Percentiles rank a stretch among this genome's conserved stretches.
phyloP scores from a whole-genome alignment of 352 stramenopile species.

The Nothophytophthora sp. region DNA sequence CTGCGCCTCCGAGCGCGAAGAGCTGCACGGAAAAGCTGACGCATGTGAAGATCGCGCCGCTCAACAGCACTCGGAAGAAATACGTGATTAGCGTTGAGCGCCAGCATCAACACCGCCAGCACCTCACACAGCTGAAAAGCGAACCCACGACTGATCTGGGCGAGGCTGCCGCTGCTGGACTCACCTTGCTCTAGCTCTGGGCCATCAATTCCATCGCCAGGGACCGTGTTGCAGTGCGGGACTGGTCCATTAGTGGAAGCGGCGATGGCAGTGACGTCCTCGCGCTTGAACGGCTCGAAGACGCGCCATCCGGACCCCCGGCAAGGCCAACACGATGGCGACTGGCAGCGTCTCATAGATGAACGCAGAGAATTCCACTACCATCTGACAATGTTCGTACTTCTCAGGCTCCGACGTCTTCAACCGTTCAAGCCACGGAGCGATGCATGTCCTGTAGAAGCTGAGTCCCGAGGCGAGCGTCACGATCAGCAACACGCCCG shows the following conservation, averaged over 20 bases:
- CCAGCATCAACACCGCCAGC: slow-evolving; percentile 35
- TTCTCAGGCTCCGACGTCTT: not conserved
- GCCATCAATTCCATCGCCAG: no score
- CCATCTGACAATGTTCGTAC: slow-evolving; percentile 48
- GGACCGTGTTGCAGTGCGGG: no score
- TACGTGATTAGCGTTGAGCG: slow-evolving; percentile 42
- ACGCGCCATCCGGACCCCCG: slow-evolving; percentile 44
- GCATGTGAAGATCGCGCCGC: slow-evolving; percentile 48
- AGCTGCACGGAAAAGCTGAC: slow-evolving; percentile 14
- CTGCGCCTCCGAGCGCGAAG: slow-evolving; percentile 33
- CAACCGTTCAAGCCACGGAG: not conserved
- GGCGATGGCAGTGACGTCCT: slow-evolving; percentile 12
- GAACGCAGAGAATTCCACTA: slow-evolving; percentile 54
- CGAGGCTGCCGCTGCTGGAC: no score
- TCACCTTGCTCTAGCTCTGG: no score
- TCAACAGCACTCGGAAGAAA: slow-evolving; percentile 40
- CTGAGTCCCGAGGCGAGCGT: slow-evolving; percentile 34
- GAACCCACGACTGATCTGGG: slow-evolving; percentile 55
- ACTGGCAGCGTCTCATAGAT: slow-evolving; percentile 59
- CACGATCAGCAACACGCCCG: slow-evolving; percentile 27
- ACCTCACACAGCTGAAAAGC: slow-evolving; percentile 61
- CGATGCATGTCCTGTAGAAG: slow-evolving; percentile 36
- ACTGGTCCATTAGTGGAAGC: no score
- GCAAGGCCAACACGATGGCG: slow-evolving; percentile 49
- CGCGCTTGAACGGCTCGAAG: slow-evolving; percentile 71